Base-by-base conservation (phyloP, 345 rosid genomes). In the Noccaea caerulescens region DNA sequence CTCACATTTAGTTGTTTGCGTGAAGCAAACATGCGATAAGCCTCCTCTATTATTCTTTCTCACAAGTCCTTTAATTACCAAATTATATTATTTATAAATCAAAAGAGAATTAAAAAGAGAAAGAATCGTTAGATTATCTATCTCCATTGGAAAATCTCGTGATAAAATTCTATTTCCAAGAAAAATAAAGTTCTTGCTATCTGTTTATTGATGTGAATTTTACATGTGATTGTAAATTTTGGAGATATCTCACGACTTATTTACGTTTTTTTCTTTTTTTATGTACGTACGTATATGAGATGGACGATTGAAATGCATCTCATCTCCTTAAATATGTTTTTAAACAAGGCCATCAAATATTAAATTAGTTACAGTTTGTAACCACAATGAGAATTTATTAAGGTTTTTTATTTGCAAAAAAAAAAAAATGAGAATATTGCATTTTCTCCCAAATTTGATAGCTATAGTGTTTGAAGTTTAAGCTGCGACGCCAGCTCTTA, bases 21-120 rank as follows among this genome's bases (percentile, higher is more conserved):
- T 93, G 96, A 93, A 93, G 97, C 92, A 93, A 93, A 86, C 96
- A 88, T 85, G 92, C 85, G 88, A 88, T 82, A 78, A 82, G 87
- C 73, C 84, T 71, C 68, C 51, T 76, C 51, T 64, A 62, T 72
- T 78, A 54, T 74, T 75, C 38, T 33, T 63, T 76, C 80, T 72
- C 43, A 10, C 30, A 13, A 58, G 30, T 27, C 12, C 46, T 69
- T 42, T 46, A 16, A 30, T 10, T 57, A 43, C 58, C 27, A 33
- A 41, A 18, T 46, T 46, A 39, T 59, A 25, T 25, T 33, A 45
- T 68, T 53, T 68, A 9, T n/a, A 45, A 10, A 45, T 45, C 10
- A 10, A 60, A 75, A 52, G 39, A 44, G 2, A 50, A n/a, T 20
- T 8, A 58, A 10, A 42, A 34, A 7, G 27, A 12, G 13, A 23